Conservation (phyloP, 495 filamentous ascomycete genomes). For the Annulohypoxylon moriforme region DNA sequence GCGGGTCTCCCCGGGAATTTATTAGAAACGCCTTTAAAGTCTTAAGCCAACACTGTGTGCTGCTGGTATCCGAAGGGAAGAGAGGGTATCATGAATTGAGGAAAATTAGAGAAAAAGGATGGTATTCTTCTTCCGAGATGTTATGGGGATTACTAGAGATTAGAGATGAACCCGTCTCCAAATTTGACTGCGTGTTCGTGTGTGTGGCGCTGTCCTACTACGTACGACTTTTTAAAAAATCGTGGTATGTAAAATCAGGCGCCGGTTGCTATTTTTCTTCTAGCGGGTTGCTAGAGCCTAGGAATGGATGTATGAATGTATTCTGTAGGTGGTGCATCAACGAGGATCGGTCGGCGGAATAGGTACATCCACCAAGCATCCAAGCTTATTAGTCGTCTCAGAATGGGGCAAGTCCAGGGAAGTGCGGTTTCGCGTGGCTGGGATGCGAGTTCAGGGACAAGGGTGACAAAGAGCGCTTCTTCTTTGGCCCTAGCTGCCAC, state of each 20-base stretch:
- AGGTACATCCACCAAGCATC: conserved; percentile 23
- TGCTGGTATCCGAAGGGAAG: neutral
- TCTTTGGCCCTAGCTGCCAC: neutral
- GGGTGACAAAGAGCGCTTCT: conserved; percentile 25
- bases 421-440: conserved; percentile 39
- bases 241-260: conserved; percentile 41
- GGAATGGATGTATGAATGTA: conserved; percentile 8
- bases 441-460: conserved; percentile 32
- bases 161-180: conserved; percentile 10
- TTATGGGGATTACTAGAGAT: neutral
- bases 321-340: neutral
- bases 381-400: conserved; percentile 45
- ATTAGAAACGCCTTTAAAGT: conserved; percentile 9
- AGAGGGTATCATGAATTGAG: neutral
- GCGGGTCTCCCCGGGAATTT: conserved; percentile 24
- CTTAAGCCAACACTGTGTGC: conserved; percentile 18
- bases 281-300: conserved; percentile 44
- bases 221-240: conserved; percentile 3
- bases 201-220: conserved; percentile 27
- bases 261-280: conserved; percentile 54
- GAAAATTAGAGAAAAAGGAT: neutral
- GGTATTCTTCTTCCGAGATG: neutral
- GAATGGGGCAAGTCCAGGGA: conserved; percentile 41
- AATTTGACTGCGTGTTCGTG: conserved; percentile 16
- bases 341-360: conserved; percentile 17